These are phyloP conservation scores for Cephaloascus fragrans DNA, from an alignment of 805 yeast species.

Conservation along the genomic window DNA sequence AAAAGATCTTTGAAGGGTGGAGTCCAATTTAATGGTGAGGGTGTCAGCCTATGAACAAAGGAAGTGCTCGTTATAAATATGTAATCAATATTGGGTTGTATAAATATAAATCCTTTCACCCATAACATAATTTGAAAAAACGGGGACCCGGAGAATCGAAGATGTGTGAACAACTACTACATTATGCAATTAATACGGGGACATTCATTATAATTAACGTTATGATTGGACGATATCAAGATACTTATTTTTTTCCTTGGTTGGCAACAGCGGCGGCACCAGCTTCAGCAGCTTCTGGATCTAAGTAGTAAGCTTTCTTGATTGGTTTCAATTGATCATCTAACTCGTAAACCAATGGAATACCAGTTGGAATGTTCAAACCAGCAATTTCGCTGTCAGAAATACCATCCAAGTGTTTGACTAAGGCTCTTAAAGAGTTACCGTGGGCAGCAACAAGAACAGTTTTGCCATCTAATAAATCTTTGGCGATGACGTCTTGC, in stretches of 20 bases:
- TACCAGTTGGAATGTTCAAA: constrained; percentile 76
- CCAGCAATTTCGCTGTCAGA: constrained; percentile 62
- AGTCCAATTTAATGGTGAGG: too few species aligned
- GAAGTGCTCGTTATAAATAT: too few species aligned
- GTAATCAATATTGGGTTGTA: too few species aligned
- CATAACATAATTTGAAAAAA: too few species aligned
- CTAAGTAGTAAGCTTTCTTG: constrained; percentile 57
- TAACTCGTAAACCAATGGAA: constrained; percentile 63
- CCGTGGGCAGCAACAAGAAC: constrained; percentile 76
- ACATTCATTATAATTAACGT: too few species aligned
- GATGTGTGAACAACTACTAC: too few species aligned
- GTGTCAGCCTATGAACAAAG: too few species aligned
- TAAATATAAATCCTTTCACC: too few species aligned
- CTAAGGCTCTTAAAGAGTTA: constrained; percentile 66
- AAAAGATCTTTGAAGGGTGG: too few species aligned
- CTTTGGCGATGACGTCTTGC: constrained; percentile 38
- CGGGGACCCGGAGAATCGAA: too few species aligned
- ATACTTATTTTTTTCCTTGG: constrained; percentile 39
- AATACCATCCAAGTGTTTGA: constrained; percentile 57
- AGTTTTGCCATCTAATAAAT: constrained; percentile 39
- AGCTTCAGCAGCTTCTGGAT: constrained; percentile 69
- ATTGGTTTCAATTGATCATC: constrained; percentile 39
- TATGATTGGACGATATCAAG: too few species aligned
- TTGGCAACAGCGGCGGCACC: constrained; percentile 75
- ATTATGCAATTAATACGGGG: too few species aligned